Evolutionary conservation across 2,329 filamentous ascomycete genomes (phyloP).

Genomic region (Microsporum canis): DNA sequence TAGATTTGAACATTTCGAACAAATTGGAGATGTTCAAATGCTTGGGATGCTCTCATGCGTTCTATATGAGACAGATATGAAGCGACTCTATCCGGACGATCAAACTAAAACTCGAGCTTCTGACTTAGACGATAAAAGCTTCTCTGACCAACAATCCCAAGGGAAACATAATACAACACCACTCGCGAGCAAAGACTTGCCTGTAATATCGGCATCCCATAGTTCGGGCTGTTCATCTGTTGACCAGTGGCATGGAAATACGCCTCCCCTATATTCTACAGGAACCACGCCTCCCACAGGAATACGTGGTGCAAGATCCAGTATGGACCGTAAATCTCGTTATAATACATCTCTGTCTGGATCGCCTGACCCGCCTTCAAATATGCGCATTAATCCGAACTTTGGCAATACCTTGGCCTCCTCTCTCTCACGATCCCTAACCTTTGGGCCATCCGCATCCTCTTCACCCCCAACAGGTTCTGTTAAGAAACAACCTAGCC

Average conservation of each 20-base stretch:
- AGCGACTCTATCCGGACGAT: neutral
- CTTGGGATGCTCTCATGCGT: constrained; percentile 54
- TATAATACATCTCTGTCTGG: constrained; percentile 30
- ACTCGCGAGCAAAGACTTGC: constrained; percentile 24
- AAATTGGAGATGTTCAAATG: constrained; percentile 52
- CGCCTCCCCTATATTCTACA: constrained; percentile 42
- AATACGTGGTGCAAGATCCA: constrained; percentile 32
- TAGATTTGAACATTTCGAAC: constrained; percentile 48
- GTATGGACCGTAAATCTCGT: constrained; percentile 32
- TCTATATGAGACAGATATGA: constrained; percentile 38
- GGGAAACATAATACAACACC: constrained; percentile 20
- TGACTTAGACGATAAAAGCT: neutral
- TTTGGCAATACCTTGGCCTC: constrained; percentile 34
- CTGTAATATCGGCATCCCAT: constrained; percentile 25
- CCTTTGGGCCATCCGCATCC: constrained; percentile 33
- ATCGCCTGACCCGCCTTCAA: constrained; percentile 33
- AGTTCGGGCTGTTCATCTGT: constrained; percentile 42
- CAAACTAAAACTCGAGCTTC: neutral
- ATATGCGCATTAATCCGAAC: constrained; percentile 30
- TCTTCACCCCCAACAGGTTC: constrained; percentile 29
- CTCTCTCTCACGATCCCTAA: constrained; percentile 36
- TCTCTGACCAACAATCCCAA: neutral
- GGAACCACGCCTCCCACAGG: constrained; percentile 42
- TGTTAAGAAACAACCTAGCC: constrained; percentile 29
- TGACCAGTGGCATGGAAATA: constrained; percentile 40